Percentiles rank a stretch among this genome's conserved stretches.
Evolutionary conservation across 352 stramenopile species (phyloP).

Genomic region (Blastocystis sp.): DNA sequence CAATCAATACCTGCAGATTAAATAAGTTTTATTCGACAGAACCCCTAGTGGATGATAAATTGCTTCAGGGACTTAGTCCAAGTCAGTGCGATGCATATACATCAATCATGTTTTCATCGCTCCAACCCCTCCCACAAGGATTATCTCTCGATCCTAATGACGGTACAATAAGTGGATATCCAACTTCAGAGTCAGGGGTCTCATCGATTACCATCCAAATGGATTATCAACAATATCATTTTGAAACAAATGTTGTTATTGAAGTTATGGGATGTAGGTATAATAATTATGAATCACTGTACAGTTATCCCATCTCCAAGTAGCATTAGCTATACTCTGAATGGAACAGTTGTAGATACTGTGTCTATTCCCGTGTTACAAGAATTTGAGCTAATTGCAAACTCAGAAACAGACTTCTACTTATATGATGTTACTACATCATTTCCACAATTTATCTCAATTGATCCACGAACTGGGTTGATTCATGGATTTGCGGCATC

Average conservation of each 20-base stretch:
- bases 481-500: background rate
- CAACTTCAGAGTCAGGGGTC: background rate
- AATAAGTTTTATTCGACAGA: slow-evolving; percentile 21
- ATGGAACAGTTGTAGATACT: slow-evolving; percentile 6
- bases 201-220: background rate
- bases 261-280: slow-evolving; percentile 1
- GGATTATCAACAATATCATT: background rate
- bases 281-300: background rate
- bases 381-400: background rate
- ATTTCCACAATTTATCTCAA: background rate
- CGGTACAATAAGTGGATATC: slow-evolving; percentile 25
- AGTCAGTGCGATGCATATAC: background rate
- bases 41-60: background rate
- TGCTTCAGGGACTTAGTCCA: background rate
- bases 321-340: background rate
- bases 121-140: slow-evolving; percentile 10
- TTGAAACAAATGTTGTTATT: background rate
- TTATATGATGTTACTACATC: background rate
- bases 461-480: background rate
- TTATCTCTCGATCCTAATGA: slow-evolving; percentile 21
- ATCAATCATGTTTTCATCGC: background rate
- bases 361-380: background rate
- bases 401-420: slow-evolving; percentile 38
- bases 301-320: slow-evolving; percentile 32
- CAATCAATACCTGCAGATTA: background rate